A percentile compares a stretch with the other conserved stretches of the same genome.
Conservation (phyloP, 345 rosid genomes). For the Garcia nutans region DNA sequence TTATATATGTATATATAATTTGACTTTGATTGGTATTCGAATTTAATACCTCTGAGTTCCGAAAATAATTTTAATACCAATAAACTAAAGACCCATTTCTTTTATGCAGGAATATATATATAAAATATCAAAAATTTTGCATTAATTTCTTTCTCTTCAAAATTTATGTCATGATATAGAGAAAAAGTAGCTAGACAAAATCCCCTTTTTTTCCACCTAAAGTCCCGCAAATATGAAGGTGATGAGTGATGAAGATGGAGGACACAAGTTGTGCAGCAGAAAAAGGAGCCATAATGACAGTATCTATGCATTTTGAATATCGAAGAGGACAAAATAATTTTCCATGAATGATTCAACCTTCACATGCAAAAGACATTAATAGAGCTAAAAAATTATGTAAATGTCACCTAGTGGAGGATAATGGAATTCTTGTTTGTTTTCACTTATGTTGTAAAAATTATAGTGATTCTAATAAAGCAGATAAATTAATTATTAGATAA, state of each 20-base stretch:
- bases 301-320: slow-evolving; percentile 3
- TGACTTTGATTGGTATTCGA: too few relatives aligned
- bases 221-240: neutral
- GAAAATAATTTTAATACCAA: too few relatives aligned
- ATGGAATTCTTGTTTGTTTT: neutral
- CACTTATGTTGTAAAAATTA: neutral
- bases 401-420: slow-evolving; percentile 22
- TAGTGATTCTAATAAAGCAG: too few relatives aligned
- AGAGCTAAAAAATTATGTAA: neutral
- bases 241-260: neutral
- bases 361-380: neutral
- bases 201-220: neutral
- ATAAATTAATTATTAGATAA: too few relatives aligned
- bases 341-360: slow-evolving; percentile 12
- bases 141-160: neutral
- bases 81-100: too few relatives aligned
- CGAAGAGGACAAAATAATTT: slow-evolving; percentile 19
- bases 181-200: neutral
- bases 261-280: slow-evolving; percentile 13
- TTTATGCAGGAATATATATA: too few relatives aligned
- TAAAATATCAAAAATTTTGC: too few relatives aligned
- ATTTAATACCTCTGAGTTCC: too few relatives aligned
- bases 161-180: too few relatives aligned
- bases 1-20: too few relatives aligned
- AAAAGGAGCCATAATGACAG: slow-evolving; percentile 9